A percentile compares a stretch with the other conserved stretches of the same genome.
phyloP scores from a whole-genome alignment of 805 yeast genomes.

The Myxozyma kluyveri region DNA sequence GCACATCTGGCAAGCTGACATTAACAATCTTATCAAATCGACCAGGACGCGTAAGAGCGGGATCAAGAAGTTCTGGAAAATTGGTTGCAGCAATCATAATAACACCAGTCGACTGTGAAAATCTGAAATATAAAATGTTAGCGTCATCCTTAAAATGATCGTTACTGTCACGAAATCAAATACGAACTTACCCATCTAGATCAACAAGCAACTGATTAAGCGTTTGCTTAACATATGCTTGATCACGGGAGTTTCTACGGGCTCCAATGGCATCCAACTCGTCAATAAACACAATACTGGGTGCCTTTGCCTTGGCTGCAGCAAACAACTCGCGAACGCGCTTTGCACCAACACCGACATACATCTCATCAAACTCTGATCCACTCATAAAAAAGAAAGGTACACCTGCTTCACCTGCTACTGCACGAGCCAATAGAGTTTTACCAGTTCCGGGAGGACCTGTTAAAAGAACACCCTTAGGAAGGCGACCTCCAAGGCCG shows the following conservation, averaged over 20 bases:
- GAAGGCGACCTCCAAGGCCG: conserved; percentile 94
- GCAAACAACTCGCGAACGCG: conserved; percentile 90
- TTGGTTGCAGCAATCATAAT: conserved; percentile 97
- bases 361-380: conserved; percentile 94
- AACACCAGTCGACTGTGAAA: conserved; percentile 86
- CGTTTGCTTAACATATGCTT: conserved; percentile 97
- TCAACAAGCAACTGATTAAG: conserved; percentile 93
- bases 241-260: conserved; percentile 94
- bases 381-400: conserved; percentile 99
- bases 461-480: conserved; percentile 92
- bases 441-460: conserved; percentile 99
- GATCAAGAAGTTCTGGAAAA: conserved; percentile 94
- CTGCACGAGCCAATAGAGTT: conserved; percentile 92
- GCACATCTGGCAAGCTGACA: conserved; percentile 95
- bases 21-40: conserved; percentile 94
- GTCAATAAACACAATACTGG: conserved; percentile 95
- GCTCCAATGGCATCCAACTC: conserved; percentile 99
- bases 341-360: conserved; percentile 99
- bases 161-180: background rate
- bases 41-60: conserved; percentile 97
- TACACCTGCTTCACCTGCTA: conserved; percentile 99
- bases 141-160: background rate
- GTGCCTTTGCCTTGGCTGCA: conserved; percentile 92
- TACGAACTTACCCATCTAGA: conserved; percentile 65
- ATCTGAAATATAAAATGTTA: conserved; percentile 33